Base-by-base conservation (phyloP, 2,329 filamentous ascomycete genomes). In the Exophiala dermatitidis region DNA sequence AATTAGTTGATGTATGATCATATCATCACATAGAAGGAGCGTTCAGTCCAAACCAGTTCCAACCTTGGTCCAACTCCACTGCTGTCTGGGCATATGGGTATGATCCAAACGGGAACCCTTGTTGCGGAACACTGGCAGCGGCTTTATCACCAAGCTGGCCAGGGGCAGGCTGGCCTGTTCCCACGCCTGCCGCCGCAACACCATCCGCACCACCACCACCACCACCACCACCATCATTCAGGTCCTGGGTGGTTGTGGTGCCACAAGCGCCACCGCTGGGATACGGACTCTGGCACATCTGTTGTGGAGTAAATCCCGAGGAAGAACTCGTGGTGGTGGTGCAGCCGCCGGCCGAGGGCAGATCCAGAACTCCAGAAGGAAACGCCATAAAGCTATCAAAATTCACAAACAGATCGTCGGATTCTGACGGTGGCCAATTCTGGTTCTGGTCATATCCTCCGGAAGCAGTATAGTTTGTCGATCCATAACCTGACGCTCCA, bases 41-140 rank as follows among this genome's bases (percentile, higher is more conserved):
- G 46, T 62, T 59, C 4, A 62, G 49, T 6, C 66, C 64, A 46
- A 66, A 65, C 69, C 69, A 71, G 54, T 71, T 67, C 70, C 69
- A 72, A 19, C 69, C 70, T 49, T 71, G 67, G 52, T 71, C 69
- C 30, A 72, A 60, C 48, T 69, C 67, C 8, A 70, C 54, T 50
- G 69, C 58, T 8, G 37, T 46, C 52, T 59, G 49, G 34, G 48
- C 51, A 41, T 50, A 54, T 9, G 59, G 52, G 29, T 54, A 50
- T 12, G 19, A 47, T 5, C 53, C 49, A 38, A 59, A 63, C 9
- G 57, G 53, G 38, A 58, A 58, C 8, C 37, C 48, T 3, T 52
- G 48, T 19, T 26, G 30, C 7, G 31, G 19, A 19, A 55, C 36
- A 31, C 45, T 45, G 44, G 30, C 52, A 2, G 51, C 30, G 3